Evolutionary conservation across 2,329 filamentous ascomycete species (phyloP).

Genomic region (Ophiostoma sp.): DNA sequence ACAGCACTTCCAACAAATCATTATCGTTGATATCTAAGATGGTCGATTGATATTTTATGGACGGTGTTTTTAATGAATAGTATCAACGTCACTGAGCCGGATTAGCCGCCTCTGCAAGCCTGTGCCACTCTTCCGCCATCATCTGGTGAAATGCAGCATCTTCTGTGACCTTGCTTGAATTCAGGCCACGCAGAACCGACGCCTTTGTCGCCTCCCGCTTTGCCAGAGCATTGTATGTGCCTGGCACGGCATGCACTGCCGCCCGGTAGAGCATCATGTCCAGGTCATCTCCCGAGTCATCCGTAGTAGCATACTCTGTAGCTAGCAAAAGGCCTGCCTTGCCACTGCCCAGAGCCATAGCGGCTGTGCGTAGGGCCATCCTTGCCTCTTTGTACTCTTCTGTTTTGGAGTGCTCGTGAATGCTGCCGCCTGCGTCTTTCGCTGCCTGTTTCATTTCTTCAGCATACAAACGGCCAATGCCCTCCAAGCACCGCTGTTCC

Average conservation of each 20-base stretch:
- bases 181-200: constrained; percentile 1
- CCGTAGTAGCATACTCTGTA: constrained; percentile 27
- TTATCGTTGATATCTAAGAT: no score
- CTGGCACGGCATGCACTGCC: constrained; percentile 30
- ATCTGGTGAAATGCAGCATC: constrained; percentile 23
- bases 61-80: neutral
- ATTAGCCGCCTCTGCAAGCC: neutral
- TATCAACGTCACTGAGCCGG: neutral
- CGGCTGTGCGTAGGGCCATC: constrained; percentile 30
- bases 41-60: neutral
- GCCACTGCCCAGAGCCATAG: constrained; percentile 33
- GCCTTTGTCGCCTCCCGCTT: constrained; percentile 21
- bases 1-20: no score
- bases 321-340: constrained; percentile 30
- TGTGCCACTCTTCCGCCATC: constrained; percentile 31
- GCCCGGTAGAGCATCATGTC: constrained; percentile 28
- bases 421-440: constrained; percentile 2
- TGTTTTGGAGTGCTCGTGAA: neutral
- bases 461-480: constrained; percentile 30
- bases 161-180: constrained; percentile 19
- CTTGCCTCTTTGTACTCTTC: constrained; percentile 15
- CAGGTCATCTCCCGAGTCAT: constrained; percentile 20
- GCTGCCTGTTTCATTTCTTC: constrained; percentile 10
- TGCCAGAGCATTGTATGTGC: constrained; percentile 25
- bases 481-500: constrained; percentile 33